Conservation (phyloP, 2,329 filamentous ascomycete genomes). For the Penicillium sp. region DNA sequence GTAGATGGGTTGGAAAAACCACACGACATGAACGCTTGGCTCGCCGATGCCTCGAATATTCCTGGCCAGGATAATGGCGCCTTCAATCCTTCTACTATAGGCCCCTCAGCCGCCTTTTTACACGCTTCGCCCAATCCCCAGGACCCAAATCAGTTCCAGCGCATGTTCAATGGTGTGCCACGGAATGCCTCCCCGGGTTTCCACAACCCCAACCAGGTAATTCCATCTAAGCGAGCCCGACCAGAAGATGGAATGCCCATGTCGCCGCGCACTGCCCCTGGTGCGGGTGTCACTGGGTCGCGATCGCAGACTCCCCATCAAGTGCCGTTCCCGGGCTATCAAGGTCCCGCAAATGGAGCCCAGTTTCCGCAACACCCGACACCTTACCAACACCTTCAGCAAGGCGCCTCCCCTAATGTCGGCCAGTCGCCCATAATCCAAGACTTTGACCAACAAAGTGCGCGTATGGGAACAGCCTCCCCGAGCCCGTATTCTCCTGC, state of each 20-base stretch:
- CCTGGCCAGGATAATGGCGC: slow-evolving; percentile 55
- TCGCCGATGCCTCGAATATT: slow-evolving; percentile 52
- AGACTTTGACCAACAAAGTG: slow-evolving; percentile 65
- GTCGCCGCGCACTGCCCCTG: slow-evolving; percentile 75
- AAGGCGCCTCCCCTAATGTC: slow-evolving; percentile 77
- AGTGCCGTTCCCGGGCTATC: slow-evolving; percentile 71
- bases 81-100: slow-evolving; percentile 51
- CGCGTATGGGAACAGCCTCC: slow-evolving; percentile 86
- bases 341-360: slow-evolving; percentile 64
- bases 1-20: slow-evolving; percentile 53
- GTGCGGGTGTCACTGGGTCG: slow-evolving; percentile 71
- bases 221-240: slow-evolving; percentile 85
- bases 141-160: slow-evolving; percentile 58
- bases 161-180: slow-evolving; percentile 80
- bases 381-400: slow-evolving; percentile 80
- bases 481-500: slow-evolving; percentile 87
- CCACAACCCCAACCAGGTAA: slow-evolving; percentile 76
- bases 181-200: slow-evolving; percentile 82
- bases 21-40: slow-evolving; percentile 58
- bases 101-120: slow-evolving; percentile 54
- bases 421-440: slow-evolving; percentile 94
- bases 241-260: slow-evolving; percentile 84
- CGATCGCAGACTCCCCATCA: slow-evolving; percentile 92
- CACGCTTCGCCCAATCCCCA: slow-evolving; percentile 51
- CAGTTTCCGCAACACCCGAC: slow-evolving; percentile 64